Base-by-base conservation (phyloP, 225 moss, liverwort and hornwort genomes). In the Ulota crispa region DNA sequence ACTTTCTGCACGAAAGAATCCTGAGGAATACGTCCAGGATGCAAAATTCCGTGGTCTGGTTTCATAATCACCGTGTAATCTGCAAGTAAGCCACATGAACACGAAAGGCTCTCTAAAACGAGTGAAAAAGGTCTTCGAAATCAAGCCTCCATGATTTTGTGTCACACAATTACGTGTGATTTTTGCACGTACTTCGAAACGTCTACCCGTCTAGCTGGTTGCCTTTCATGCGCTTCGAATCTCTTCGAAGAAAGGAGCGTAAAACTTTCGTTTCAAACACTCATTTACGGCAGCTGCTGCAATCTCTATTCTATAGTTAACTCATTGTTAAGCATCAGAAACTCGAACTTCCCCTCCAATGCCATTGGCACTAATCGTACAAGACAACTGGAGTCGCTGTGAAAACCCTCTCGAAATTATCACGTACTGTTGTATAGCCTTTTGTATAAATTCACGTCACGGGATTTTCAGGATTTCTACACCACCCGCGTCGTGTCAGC, bases 221-320 rank as follows among this genome's bases (percentile, higher is more conserved):
- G 32, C 43, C 19, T 39, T 24, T 53, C 72, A 62, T 47, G 21
- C 54, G 27, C 30, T 10, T 36, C 36, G 36, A 66, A 21, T 18
- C 57, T 70, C 70, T 61, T 70, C 68, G 41, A 42, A 57, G 19
- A 0, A 42, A 30, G 0, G 2, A 23, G n/a, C 43, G 21, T 3
- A 7, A 16, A 7, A 16, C 50, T 34, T 24, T 19, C 59, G n/a
- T n/a, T 5, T 23, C 73, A 64, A 54, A 42, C 39, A 14, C 70
- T 70, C 61, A 23, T 79, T 20, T n/a, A 2, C 62, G 3, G 72
- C 80, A 82, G 85, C 85, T 82, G 67, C 59, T 41, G 18, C 24
- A 27, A 50, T 18, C 53, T 60, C 75, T 63, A 43, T 62, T 63
- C 62, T 63, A 65, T 7, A 77, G 47, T 62, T 73, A 28, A 68